These are phyloP conservation scores for Russula sp. DNA, from an alignment of 768 basidiomycete genomes.

Conservation along the genomic window DNA sequence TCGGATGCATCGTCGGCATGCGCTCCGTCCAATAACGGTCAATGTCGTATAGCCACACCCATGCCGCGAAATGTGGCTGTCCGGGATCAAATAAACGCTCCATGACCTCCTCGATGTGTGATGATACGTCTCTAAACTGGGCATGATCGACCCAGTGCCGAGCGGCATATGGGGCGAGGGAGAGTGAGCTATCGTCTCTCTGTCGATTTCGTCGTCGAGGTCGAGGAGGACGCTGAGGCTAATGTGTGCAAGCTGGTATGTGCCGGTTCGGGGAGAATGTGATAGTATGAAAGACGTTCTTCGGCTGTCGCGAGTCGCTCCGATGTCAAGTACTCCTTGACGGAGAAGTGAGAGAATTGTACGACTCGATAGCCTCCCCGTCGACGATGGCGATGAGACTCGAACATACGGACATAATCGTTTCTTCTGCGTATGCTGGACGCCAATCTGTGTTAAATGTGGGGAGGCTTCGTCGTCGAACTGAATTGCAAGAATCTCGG, in stretches of 20 bases:
- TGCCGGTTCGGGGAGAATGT: conserved; percentile 2
- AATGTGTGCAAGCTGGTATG: conserved; percentile 7
- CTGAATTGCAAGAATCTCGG: conserved; percentile 14
- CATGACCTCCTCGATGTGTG: not conserved
- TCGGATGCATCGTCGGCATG: not conserved
- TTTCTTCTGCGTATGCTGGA: too few species aligned
- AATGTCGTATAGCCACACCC: conserved; percentile 17
- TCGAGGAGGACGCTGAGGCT: conserved; percentile 17
- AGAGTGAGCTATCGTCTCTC: not conserved
- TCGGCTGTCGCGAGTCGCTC: not conserved
- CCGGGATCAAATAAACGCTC: conserved; percentile 3
- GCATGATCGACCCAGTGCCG: conserved; percentile 20
- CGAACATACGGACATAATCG: too few species aligned
- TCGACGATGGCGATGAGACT: too few species aligned
- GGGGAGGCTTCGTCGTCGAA: not conserved
- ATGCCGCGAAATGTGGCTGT: conserved; percentile 6
- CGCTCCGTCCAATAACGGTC: conserved; percentile 7
- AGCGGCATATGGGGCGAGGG: conserved; percentile 7
- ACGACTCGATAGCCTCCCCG: not conserved
- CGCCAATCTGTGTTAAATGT: conserved; percentile 9
- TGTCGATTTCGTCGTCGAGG: conserved; percentile 2
- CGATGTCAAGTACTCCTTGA: conserved; percentile 25
- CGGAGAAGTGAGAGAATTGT: not conserved
- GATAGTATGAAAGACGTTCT: conserved; percentile 11
- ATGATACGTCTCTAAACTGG: not conserved